A percentile compares a stretch with the other conserved stretches of the same genome.
Conservation (phyloP, 306 rosid species). For the Calophaca sinica region DNA sequence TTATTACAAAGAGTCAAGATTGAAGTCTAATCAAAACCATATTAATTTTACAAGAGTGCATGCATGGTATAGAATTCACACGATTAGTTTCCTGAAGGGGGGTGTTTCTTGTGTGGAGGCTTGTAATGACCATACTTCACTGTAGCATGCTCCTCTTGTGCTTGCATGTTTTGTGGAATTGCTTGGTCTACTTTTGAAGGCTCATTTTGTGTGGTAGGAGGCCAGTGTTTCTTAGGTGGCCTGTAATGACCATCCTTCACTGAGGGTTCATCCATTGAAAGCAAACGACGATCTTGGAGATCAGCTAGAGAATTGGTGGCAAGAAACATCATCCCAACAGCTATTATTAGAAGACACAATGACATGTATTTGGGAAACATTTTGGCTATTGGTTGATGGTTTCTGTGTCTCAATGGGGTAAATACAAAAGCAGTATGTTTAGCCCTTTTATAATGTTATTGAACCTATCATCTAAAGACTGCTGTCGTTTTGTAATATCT, state of each 20-base stretch:
- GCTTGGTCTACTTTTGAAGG: constrained; percentile 5
- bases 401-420: background rate
- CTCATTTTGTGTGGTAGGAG: constrained; percentile 15
- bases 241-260: too few relatives aligned
- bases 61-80: background rate
- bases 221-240: constrained; percentile 26
- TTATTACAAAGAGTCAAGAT: background rate
- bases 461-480: too few relatives aligned
- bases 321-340: background rate
- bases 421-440: background rate
- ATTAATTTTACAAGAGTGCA: too few relatives aligned
- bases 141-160: background rate
- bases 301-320: constrained; percentile 28
- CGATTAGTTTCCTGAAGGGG: constrained; percentile 6
- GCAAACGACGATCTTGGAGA: background rate
- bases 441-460: constrained; percentile 10
- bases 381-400: background rate
- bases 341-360: background rate
- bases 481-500: background rate
- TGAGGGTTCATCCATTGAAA: background rate
- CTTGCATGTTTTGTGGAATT: background rate
- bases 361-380: constrained; percentile 36
- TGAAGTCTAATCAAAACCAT: too few relatives aligned
- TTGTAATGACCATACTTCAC: constrained; percentile 9
- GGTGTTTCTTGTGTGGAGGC: background rate